phyloP scores from a whole-genome alignment of 164 flowering plant species.

The Macadamia integrifolia region DNA sequence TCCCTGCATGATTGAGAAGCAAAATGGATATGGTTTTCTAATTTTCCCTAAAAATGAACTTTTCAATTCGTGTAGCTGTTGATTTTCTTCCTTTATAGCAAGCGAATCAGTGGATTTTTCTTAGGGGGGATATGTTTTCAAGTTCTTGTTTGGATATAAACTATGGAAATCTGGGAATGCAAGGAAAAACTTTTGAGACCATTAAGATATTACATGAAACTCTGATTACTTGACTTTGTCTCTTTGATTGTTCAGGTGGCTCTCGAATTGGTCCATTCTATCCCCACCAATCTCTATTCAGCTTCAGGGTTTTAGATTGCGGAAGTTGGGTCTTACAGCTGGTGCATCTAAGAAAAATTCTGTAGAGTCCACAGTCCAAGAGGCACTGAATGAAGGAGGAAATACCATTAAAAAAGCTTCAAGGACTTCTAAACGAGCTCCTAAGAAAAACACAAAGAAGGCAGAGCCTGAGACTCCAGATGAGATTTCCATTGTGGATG shows the following conservation, averaged over 20 bases:
- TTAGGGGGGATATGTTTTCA: too few species aligned
- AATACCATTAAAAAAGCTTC: slow-evolving; percentile 27
- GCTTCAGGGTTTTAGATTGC: slow-evolving; percentile 25
- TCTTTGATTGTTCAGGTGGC: slow-evolving; percentile 36
- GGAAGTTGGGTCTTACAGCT: slow-evolving; percentile 29
- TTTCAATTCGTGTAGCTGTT: too few species aligned
- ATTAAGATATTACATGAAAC: neutral
- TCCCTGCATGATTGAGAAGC: too few species aligned
- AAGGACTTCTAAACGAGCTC: slow-evolving; percentile 29
- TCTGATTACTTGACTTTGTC: neutral
- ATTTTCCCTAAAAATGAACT: too few species aligned
- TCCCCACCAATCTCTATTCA: slow-evolving; percentile 19
- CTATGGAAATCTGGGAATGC: neutral
- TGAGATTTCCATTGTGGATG: slow-evolving; percentile 12
- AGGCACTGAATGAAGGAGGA: slow-evolving; percentile 23
- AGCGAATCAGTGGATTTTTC: too few species aligned
- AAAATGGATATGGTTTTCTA: too few species aligned
- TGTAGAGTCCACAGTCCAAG: slow-evolving; percentile 17
- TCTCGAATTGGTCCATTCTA: neutral
- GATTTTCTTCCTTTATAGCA: neutral
- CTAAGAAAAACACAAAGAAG: slow-evolving; percentile 45
- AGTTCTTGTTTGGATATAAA: neutral
- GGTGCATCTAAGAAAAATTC: slow-evolving; percentile 22
- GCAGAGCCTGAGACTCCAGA: slow-evolving; percentile 18
- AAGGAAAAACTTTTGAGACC: neutral